Evolutionary conservation across 139 green algal genomes (phyloP), one percentile per base, ranked within the genome.

Genomic region (Coccomyxa sp.): DNA sequence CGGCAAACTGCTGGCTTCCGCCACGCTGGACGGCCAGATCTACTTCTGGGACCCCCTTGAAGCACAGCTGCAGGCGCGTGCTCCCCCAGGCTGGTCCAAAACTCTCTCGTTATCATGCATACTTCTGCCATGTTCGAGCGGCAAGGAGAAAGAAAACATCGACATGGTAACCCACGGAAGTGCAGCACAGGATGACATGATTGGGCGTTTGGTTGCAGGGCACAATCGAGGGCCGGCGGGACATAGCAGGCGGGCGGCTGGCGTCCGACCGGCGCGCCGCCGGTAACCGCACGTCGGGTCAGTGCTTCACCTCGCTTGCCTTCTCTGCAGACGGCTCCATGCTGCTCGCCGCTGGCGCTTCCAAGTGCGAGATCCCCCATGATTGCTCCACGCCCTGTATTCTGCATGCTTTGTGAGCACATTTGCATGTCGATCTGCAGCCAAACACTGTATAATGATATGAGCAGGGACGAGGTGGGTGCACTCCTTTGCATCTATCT

Each of bases 1-100:
- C 85, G 95, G 95, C 79, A 94, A 95, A 81, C 94, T 96, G 91
- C 87, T 99, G 77, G 95, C 95, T 0, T 87, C 78, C 14, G 82
- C 91, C 80, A 98, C 97, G 10, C 92, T 99, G 28, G 95, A 99
- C 83, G 96, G 95, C 10, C 86, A 93, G 82, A 95, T 99, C 81
- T 93, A 95, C 82, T 85, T 99, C 38, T 99, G 96, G 96, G 91
- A 99, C 87, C 89, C 96, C 13, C 84, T 91, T 16, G 95, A 98
- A 63, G 92, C 87, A 30, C 82, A 90, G 82, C 85, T 97, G 76
- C 80, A 90, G 89, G 91, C 80, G 71, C 21, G 25, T 13, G 21
- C 0, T 16, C 28, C 51, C 15, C 76, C 15, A 45, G 11, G 14
- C 63, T 71, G 60, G 1, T 28, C 1, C 18, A 11, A 28, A 71